Evolutionary conservation across 83 land plant genomes (phyloP), one percentile per base, ranked within the genome.

Genomic region (Diphasiastrum complanatum): DNA sequence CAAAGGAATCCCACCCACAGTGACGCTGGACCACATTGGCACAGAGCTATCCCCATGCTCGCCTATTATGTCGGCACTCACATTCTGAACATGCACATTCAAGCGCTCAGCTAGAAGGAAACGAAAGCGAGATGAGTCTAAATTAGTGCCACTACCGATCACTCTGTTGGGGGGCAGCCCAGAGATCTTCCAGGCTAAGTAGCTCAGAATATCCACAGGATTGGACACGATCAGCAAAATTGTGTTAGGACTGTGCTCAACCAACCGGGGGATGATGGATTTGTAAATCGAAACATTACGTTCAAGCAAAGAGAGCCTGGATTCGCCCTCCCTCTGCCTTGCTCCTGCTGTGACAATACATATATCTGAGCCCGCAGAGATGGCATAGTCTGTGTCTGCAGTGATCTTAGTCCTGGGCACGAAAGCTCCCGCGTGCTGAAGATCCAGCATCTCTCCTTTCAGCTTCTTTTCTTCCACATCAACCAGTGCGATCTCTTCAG

Each of bases 1-100:
- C 10, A 87, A 38, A 8, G 86, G 83, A 33, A 84, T 79, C 8
- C 92, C 87, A 0, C 85, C 95, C 0, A 89, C 69, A 45, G 79
- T 85, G 8, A 85, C 74, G 71, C 82, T 83, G 14, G 95, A 89
- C 95, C 95, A 89, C 20, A 89, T 67, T 10, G 95, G 93, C 79
- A 89, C 91, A 0, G 91, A 89, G 66, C 87, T 85, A 73, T 89
- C 95, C 0, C 95, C 95, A 41, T 89, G 95, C 81, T 89, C 87
- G 2, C 95, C 95, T 2, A 89, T 76, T 5, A 89, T 76, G 71
- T 78, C 80, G 1, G 85, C 95, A 74, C 85, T 87, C 0, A 89
- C 87, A 60, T 89, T 85, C 74, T 86, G 87, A 22, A 88, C 96
- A 26, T 86, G 86, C 24, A 86, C 85, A 22, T 80, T 83, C 1